Evolutionary conservation across 768 basidiomycete species (phyloP), one percentile per base, ranked within the genome.

Genomic region (Leccinellum albellum): DNA sequence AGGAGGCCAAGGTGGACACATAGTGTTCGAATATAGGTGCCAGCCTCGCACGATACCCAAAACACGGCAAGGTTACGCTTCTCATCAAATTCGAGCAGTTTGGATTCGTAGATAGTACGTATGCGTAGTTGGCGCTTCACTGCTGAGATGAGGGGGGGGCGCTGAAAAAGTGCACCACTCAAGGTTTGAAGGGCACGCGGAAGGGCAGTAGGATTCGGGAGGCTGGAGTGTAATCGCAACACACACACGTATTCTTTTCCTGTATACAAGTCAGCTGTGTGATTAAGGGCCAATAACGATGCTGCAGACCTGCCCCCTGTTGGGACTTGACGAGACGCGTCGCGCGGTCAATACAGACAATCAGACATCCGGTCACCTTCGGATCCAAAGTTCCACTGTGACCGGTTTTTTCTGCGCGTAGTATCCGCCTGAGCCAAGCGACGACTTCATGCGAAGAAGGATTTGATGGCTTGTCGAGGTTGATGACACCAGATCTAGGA

Each of bases 171-270:
- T 8, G 97, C 97, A 69, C 97, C 97, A 50, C 94, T 98, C 57
- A 99, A 80, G 28, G 97, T 99, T 73, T 98, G 94, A 59, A 99
- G 83, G 42, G 94, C 93, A 63, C 96, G 87, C 48, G 94, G 90
- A 59, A 99, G 86, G 14, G 89, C 83, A 59, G 93, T 82, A 53
- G 94, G 89, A 66, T 86, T 87, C 46, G 87, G 79, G 13, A 98
- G 83, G 51, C 78, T 77, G 56, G 88, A 86, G 76, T 99, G 97
- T 48, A 98, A 80, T 60, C 97, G 89, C 40, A 99, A 81, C 50
- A 99, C 95, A 67, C 92, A 94, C 62, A 99, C 94, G 69, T 99
- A 99, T 75, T 98, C 97, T 78, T 99, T 99, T 58, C 94, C 94
- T 91, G 26, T 31, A 35, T 35, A 37, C 10, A 53, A 33, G 26